Evolutionary conservation across 768 basidiomycete species (phyloP), one percentile per base, ranked within the genome.

Genomic region (Leccinum aurantiacum): DNA sequence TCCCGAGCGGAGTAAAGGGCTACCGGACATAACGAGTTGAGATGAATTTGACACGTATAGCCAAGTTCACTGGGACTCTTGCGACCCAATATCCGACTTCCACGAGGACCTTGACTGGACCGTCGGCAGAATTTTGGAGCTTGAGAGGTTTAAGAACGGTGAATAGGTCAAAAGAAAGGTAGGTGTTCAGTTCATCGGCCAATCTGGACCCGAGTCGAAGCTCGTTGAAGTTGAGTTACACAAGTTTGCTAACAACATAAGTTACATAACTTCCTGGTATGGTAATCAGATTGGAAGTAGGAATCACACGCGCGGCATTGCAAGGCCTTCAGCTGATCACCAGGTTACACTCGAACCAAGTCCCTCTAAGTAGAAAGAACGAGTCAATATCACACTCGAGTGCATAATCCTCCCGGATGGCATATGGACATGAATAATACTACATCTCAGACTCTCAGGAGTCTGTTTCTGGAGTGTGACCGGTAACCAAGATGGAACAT

Each of bases 41-140:
- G 55, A 44, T 14, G 52, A 13, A 49, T 57, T 49, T 17, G 63
- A 60, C 60, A 60, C 65, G 27, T 64, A 46, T 13, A 4, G 35
- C 17, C 19, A 49, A 46, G 4, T 51, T 47, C 5, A 37, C n/a
- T n/a, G n/a, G 13, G 56, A 22, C 35, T 51, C 29, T 19, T 14
- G 54, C 3, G 25, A 27, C 17, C 17, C 11, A 3, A 27, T 22
- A 47, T 22, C 24, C 8, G 33, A n/a, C n/a, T 15, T 27, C 25
- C 19, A 8, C 44, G 48, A 38, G 33, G 33, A 38, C 27, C 22
- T 53, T 24, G 15, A 14, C 46, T 22, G 9, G 7, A 15, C 6
- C 2, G 11, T 47, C 19, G 22, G 13, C 13, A 24, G 13, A 15
- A 24, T 24, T 24, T 24, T 24, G 24, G 24, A 24, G 24, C 24